phyloP scores from a whole-genome alignment of 176 grass and related monocot species.

The barley (Hordeum vulgare) region DNA sequence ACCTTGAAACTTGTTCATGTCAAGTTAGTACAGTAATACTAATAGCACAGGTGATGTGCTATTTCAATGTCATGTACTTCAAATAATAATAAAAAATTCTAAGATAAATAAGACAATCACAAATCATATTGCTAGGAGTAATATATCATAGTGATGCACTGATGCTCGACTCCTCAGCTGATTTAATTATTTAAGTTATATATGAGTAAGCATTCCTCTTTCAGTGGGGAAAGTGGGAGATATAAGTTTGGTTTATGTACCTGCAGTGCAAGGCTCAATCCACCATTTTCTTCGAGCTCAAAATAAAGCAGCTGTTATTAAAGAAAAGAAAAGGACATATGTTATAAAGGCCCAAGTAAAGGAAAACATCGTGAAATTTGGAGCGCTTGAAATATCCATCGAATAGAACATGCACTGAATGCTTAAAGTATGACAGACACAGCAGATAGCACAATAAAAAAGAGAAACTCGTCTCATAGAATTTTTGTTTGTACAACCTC shows the following conservation, averaged over 20 bases:
- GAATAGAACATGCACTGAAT: not conserved
- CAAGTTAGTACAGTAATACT: too few relatives aligned
- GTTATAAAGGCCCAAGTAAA: not conserved
- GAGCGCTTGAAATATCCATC: not conserved
- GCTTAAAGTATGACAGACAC: not conserved
- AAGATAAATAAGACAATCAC: not conserved
- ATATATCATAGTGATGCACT: not conserved
- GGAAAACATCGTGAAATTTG: not conserved
- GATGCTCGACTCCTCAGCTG: not conserved
- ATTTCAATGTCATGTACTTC: not conserved
- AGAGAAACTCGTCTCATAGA: not conserved
- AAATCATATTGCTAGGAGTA: not conserved
- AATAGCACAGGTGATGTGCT: not conserved
- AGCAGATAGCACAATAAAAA: not conserved
- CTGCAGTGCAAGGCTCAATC: conserved; percentile 89
- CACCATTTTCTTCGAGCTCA: conserved; percentile 94
- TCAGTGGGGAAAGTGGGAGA: not conserved
- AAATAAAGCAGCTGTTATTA: conserved; percentile 89
- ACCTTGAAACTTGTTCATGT: not conserved
- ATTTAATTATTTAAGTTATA: not conserved
- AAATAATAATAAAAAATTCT: not conserved
- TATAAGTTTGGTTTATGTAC: conserved; percentile 30
- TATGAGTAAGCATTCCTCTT: not conserved
- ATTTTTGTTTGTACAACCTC: not conserved
- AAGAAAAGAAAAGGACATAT: not conserved